These are phyloP conservation scores for Hanseniaspora osmophila DNA, from an alignment of 805 yeast genomes.

Conservation along the genomic window DNA sequence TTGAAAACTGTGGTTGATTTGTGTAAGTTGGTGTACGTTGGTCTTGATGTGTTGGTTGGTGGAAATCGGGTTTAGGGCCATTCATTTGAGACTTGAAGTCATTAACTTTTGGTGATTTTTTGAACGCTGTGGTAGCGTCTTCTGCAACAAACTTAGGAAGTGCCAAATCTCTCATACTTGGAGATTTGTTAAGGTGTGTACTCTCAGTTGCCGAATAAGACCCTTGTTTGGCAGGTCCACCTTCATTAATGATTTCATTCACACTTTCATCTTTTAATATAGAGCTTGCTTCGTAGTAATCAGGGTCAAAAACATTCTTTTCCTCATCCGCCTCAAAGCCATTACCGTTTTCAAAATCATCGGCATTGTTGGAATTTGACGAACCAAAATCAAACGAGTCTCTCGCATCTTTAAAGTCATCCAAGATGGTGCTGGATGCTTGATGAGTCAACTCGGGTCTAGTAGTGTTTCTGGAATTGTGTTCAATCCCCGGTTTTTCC, in stretches of 20 bases:
- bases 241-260: conserved; percentile 9
- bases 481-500: not conserved
- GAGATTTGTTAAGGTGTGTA: conserved; percentile 8
- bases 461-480: not conserved
- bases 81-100: not conserved
- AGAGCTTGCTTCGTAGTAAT: conserved; percentile 16
- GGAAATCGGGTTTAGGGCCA: not conserved
- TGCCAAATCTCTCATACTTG: conserved; percentile 5
- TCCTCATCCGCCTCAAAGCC: conserved; percentile 1
- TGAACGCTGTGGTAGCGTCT: not conserved
- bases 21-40: not conserved
- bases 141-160: not conserved
- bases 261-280: conserved; percentile 8
- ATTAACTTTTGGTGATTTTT: not conserved
- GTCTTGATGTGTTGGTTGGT: not conserved
- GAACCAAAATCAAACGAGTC: conserved; percentile 8
- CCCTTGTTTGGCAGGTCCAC: too few species aligned
- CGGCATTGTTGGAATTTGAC: conserved; percentile 1
- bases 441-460: not conserved
- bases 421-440: not conserved
- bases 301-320: conserved; percentile 19
- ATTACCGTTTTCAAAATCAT: not conserved
- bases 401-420: not conserved
- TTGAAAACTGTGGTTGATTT: not conserved
- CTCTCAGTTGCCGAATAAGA: too few species aligned